Conservation (phyloP, 108 stramenopile species). For the Seminavis robusta region DNA sequence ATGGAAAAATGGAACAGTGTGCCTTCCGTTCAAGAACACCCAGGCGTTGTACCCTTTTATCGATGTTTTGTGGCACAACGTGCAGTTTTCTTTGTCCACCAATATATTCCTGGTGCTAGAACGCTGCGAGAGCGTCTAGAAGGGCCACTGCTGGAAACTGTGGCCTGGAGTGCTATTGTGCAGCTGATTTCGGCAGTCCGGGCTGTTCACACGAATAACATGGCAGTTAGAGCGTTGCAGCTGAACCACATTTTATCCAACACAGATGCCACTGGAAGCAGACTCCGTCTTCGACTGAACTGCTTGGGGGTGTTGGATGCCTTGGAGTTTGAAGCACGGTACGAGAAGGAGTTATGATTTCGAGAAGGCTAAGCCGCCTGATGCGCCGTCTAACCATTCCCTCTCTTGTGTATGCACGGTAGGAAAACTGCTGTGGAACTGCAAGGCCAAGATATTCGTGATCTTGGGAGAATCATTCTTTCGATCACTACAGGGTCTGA, state of each 20-base stretch:
- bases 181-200: constrained; percentile 79
- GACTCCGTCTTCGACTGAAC: constrained; percentile 59
- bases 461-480: constrained; percentile 79
- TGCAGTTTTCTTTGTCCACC: constrained; percentile 89
- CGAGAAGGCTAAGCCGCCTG: no score
- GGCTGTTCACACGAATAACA: constrained; percentile 65
- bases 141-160: constrained; percentile 59
- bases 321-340: constrained; percentile 86
- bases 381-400: no score
- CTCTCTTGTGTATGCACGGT: no score
- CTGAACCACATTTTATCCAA: constrained; percentile 58
- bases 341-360: no score
- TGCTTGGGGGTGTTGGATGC: constrained; percentile 84
- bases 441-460: constrained; percentile 78
- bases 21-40: constrained; percentile 56
- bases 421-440: constrained; percentile 66
- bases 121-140: constrained; percentile 69
- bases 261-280: constrained; percentile 24
- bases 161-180: constrained; percentile 83
- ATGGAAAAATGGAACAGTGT: constrained; percentile 50
- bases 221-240: constrained; percentile 79
- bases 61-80: constrained; percentile 79
- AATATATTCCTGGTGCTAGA: constrained; percentile 74
- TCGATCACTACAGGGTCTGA: constrained; percentile 78
- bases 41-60: constrained; percentile 62